These are phyloP conservation scores for Inonotus obliquus DNA, from an alignment of 1,284 basidiomycete genomes.

Conservation along the genomic window DNA sequence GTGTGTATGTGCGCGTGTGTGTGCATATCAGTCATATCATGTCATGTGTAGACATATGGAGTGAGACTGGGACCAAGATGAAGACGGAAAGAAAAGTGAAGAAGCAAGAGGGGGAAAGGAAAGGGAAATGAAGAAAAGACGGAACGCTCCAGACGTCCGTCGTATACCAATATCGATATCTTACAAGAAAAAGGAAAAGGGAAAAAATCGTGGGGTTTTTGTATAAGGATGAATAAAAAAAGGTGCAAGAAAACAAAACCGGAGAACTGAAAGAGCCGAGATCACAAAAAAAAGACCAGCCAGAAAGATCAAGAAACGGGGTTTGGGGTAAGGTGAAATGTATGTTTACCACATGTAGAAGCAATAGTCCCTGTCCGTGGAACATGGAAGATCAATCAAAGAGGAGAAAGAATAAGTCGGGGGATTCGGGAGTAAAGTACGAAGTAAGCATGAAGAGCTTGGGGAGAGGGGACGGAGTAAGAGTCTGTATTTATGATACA, in stretches of 20 bases:
- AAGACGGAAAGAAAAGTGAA: background rate
- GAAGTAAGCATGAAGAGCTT: background rate
- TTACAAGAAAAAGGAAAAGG: slow-evolving; percentile 9
- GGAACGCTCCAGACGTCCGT: background rate
- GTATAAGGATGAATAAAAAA: background rate
- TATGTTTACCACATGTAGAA: slow-evolving; percentile 15
- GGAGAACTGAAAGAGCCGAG: background rate
- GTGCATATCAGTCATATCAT: too few species aligned
- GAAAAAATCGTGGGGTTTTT: background rate
- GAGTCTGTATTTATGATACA: background rate
- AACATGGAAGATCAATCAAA: background rate
- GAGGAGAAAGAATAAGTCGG: background rate
- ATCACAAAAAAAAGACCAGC: background rate
- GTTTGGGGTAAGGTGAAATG: background rate
- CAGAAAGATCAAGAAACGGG: background rate
- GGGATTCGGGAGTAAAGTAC: background rate
- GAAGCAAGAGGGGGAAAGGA: background rate
- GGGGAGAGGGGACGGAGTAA: background rate
- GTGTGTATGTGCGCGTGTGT: too few species aligned
- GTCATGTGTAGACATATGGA: too few species aligned
- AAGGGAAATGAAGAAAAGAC: background rate
- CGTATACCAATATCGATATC: slow-evolving; percentile 11
- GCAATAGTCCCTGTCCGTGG: slow-evolving; percentile 20
- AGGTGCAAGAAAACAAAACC: background rate
- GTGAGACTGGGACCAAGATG: background rate